phyloP scores from a whole-genome alignment of 306 rosid species.

The Sophora flavescens region DNA sequence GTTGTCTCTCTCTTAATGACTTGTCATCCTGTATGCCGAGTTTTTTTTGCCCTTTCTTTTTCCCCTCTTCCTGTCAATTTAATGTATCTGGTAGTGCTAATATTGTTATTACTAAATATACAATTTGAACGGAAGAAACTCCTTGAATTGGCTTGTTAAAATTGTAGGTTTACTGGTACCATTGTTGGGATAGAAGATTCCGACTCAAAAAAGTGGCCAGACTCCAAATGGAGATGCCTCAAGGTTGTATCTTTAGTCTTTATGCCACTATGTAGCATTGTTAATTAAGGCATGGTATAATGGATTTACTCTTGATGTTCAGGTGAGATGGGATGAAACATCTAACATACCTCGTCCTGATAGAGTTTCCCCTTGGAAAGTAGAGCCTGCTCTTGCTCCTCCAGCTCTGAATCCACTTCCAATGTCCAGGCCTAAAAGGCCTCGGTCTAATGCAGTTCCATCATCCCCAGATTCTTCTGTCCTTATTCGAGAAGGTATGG shows the following conservation, averaged over 20 bases:
- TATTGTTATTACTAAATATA: neutral
- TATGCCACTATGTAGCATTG: slow-evolving; percentile 5
- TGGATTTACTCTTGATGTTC: neutral
- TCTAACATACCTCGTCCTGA: slow-evolving; percentile 84
- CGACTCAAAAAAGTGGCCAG: slow-evolving; percentile 71
- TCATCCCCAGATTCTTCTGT: slow-evolving; percentile 83
- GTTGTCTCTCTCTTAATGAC: slow-evolving; percentile 5
- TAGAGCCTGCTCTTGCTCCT: slow-evolving; percentile 93
- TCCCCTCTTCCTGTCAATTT: neutral
- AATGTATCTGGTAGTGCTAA: neutral
- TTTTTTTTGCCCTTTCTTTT: neutral
- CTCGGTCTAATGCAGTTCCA: slow-evolving; percentile 68
- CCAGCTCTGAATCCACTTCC: slow-evolving; percentile 81
- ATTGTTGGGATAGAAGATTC: slow-evolving; percentile 85
- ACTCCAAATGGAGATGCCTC: slow-evolving; percentile 91
- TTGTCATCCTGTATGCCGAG: neutral
- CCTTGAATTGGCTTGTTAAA: slow-evolving; percentile 7
- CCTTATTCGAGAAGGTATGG: slow-evolving; percentile 77
- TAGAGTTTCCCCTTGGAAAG: slow-evolving; percentile 94
- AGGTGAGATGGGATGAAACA: slow-evolving; percentile 98
- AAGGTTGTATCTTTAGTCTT: slow-evolving; percentile 64
- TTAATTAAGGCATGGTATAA: slow-evolving; percentile 23
- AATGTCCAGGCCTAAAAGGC: slow-evolving; percentile 77
- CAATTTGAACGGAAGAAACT: neutral
- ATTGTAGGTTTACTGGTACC: slow-evolving; percentile 83